Evolutionary conservation across 1,139 yeast species (phyloP).

Genomic region (Suhomyces chickasaworum): DNA sequence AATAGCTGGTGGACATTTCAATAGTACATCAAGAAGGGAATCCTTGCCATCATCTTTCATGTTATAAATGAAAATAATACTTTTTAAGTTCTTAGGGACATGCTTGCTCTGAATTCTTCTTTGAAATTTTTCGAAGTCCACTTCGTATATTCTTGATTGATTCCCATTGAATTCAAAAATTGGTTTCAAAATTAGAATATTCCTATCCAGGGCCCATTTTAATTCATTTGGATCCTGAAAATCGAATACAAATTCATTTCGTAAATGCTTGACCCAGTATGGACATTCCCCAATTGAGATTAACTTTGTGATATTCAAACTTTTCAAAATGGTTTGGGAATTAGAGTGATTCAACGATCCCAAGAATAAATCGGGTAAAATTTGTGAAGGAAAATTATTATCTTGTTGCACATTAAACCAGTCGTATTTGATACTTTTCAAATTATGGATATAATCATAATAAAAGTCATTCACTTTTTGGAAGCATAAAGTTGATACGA

Average conservation of each 20-base stretch:
- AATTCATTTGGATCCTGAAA: conserved; percentile 18
- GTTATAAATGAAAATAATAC: conserved; percentile 37
- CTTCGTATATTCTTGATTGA: conserved; percentile 32
- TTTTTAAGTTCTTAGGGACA: conserved; percentile 25
- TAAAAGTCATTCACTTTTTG: conserved; percentile 19
- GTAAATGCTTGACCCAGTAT: conserved; percentile 31
- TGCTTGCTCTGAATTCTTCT: conserved; percentile 13
- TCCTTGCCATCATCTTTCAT: conserved; percentile 47
- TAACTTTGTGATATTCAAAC: conserved; percentile 28
- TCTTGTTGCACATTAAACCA: conserved; percentile 40
- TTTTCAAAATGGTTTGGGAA: conserved; percentile 32
- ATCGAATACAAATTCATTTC: conserved; percentile 22
- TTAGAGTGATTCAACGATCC: conserved; percentile 43
- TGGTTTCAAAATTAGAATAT: conserved; percentile 20
- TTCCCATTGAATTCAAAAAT: conserved; percentile 30
- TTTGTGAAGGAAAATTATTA: conserved; percentile 42
- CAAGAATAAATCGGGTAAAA: conserved; percentile 32
- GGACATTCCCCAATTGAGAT: conserved; percentile 45
- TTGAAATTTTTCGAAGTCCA: conserved; percentile 21
- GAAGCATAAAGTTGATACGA: conserved; percentile 10
- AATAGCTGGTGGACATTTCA: conserved; percentile 33
- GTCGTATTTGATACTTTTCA: conserved; percentile 22
- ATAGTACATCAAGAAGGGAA: conserved; percentile 34
- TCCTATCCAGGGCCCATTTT: conserved; percentile 11
- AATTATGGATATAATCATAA: conserved; percentile 9